Evolutionary conservation across 2,329 filamentous ascomycete species (phyloP).

Genomic region (Colletotrichum graminicola): DNA sequence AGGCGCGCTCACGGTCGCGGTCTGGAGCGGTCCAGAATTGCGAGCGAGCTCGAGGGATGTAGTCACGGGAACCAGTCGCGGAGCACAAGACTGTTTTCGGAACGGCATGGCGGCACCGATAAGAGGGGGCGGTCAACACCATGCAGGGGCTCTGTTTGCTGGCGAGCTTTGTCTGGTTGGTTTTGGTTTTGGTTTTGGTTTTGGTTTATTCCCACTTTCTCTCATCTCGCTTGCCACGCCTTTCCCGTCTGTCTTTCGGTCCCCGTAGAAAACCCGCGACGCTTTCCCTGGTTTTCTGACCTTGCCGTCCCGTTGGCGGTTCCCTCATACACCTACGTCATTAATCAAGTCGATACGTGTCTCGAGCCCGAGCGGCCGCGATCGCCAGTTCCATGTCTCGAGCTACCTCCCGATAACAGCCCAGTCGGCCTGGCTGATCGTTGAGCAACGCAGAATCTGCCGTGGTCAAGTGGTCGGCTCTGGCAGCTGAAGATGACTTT

Average conservation of each 20-base stretch:
- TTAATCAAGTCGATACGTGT: neutral
- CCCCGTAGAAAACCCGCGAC: neutral
- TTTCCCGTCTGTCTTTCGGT: neutral
- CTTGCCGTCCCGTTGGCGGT: neutral
- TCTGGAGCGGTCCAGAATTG: conserved; percentile 31
- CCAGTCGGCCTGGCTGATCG: neutral
- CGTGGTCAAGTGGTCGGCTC: no score
- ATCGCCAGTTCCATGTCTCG: neutral
- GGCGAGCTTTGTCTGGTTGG: neutral
- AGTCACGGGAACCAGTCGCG: conserved; percentile 14
- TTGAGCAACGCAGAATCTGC: neutral
- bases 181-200: neutral
- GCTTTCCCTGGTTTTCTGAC: conserved; percentile 1
- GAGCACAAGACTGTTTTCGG: conserved; percentile 30
- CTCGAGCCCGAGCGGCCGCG: neutral
- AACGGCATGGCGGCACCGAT: conserved; percentile 15
- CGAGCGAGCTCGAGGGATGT: neutral
- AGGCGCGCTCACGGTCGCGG: neutral
- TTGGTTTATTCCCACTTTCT: neutral
- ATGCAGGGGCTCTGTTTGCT: neutral
- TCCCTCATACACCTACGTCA: conserved; percentile 1
- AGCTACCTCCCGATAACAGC: neutral
- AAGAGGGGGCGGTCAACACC: conserved; percentile 15
- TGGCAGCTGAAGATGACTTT: neutral
- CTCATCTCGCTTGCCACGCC: conserved; percentile 15